Base-by-base conservation (phyloP, 805 yeast species). In the Cyberlindnera meyerae region DNA sequence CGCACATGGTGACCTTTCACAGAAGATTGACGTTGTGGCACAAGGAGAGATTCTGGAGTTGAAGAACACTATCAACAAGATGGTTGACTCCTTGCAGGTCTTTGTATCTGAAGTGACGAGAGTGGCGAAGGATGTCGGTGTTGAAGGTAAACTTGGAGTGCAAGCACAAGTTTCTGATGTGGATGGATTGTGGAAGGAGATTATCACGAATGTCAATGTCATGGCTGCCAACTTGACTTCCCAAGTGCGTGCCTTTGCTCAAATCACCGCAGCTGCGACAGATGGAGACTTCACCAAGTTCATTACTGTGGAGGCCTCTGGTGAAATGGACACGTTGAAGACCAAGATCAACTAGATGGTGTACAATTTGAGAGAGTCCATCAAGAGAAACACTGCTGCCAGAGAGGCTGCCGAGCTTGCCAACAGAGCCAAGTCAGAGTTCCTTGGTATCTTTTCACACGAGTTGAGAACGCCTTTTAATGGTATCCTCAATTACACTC, bases 321-420 rank as follows among this genome's bases (percentile, higher is more conserved):
- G 96, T 61, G 96, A 86, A 65, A 86, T 86, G 95, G 77, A 70
- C 44, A 44, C 58, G 0, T 51, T 77, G 40, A 69, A 70, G 44
- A 73, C 72, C 13, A 67, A 73, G 47, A 72, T 73, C 44, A 73
- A 82, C 60, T 89, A 81, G 65, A 82, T 82, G 93, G 95, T 86
- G 55, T 73, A 81, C 48, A 83, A 85, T 53, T 70, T 86, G 54
- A 72, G 95, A 59, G 96, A 86, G 57, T 82, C 93, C 4, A 86
- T 86, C 57, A 94, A 86, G 62, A 77, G 95, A 57, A 86, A 86
- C 55, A 85, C 96, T 0, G 93, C 90, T 11, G 95, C 95, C 2
- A 78, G 96, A 62, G 95, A 86, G 61, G 95, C 95, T 24, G 96
- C 96, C 21, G 96, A 86, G 55, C 67, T 84, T 47, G 95, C 95